Conservation (phyloP, 2,329 filamentous ascomycete species). For the Tolypocladium tropicale region DNA sequence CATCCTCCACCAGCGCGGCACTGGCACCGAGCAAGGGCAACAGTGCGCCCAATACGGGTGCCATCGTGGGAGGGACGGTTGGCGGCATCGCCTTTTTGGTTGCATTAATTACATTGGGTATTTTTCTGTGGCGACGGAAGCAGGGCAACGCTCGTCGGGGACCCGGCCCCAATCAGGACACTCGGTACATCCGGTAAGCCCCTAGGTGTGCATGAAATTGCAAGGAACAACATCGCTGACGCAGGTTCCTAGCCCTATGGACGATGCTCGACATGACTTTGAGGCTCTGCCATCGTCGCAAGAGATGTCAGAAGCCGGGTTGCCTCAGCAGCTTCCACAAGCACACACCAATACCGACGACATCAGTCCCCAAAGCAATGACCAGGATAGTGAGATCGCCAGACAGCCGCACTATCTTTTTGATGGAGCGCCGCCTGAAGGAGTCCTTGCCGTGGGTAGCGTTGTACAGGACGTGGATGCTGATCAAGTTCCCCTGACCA, state of each 20-base stretch:
- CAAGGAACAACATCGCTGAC: constrained; percentile 7
- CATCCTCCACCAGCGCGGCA: constrained; percentile 10
- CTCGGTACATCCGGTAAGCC: constrained; percentile 31
- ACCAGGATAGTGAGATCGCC: background rate
- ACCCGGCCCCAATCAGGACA: constrained; percentile 25
- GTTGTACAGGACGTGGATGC: constrained; percentile 15
- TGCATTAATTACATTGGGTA: constrained; percentile 27
- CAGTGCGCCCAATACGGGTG: constrained; percentile 28
- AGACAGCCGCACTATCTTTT: background rate
- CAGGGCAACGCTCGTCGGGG: constrained; percentile 30
- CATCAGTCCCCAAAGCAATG: constrained; percentile 1
- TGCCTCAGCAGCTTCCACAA: constrained; percentile 4
- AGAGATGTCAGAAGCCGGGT: constrained; percentile 12
- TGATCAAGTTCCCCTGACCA: constrained; percentile 29
- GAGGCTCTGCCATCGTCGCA: constrained; percentile 17
- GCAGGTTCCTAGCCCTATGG: constrained; percentile 15
- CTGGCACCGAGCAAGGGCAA: constrained; percentile 17
- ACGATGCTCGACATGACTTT: constrained; percentile 13
- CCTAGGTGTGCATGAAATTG: background rate
- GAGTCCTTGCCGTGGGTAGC: constrained; percentile 10
- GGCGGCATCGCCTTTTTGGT: constrained; percentile 38
- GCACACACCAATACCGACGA: constrained; percentile 5
- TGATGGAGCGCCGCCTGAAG: background rate
- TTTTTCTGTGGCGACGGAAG: constrained; percentile 35
- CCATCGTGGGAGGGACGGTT: constrained; percentile 44